phyloP scores from a whole-genome alignment of 1,139 yeast species.

The Pichiaceae sp. region DNA sequence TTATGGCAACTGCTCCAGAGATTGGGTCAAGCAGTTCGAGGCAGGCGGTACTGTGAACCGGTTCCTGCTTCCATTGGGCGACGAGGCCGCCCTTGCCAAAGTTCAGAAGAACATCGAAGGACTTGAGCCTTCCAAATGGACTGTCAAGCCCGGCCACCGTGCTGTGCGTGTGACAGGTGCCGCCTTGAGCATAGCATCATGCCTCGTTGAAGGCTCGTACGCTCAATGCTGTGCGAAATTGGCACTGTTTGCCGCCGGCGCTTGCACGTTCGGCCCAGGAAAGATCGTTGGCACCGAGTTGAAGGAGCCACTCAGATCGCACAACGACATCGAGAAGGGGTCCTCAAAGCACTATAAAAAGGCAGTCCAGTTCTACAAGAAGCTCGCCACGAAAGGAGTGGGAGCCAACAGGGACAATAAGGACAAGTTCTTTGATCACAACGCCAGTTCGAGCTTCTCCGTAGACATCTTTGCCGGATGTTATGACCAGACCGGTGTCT shows the following conservation, averaged over 20 bases:
- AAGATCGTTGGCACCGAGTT: constrained; percentile 85
- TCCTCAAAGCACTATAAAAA: constrained; percentile 87
- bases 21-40: constrained; percentile 26
- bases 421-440: constrained; percentile 31
- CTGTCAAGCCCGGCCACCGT: constrained; percentile 79
- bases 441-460: constrained; percentile 65
- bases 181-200: constrained; percentile 79
- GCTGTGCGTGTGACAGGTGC: constrained; percentile 92
- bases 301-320: constrained; percentile 95
- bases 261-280: constrained; percentile 94
- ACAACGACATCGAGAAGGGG: constrained; percentile 87
- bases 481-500: constrained; percentile 95
- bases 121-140: constrained; percentile 84
- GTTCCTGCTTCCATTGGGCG: constrained; percentile 79
- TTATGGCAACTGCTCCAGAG: constrained; percentile 23
- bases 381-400: constrained; percentile 63
- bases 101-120: constrained; percentile 75
- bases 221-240: constrained; percentile 87
- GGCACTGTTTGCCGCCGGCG: constrained; percentile 89
- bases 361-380: constrained; percentile 80
- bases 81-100: constrained; percentile 80
- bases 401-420: constrained; percentile 23
- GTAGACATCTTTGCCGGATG: constrained; percentile 96
- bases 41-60: constrained; percentile 45
- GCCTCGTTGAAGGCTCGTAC: constrained; percentile 77